A percentile compares a stretch with the other conserved stretches of the same genome.
Evolutionary conservation across 2,329 filamentous ascomycete genomes (phyloP).

Genomic region (Calonectria honghensis): DNA sequence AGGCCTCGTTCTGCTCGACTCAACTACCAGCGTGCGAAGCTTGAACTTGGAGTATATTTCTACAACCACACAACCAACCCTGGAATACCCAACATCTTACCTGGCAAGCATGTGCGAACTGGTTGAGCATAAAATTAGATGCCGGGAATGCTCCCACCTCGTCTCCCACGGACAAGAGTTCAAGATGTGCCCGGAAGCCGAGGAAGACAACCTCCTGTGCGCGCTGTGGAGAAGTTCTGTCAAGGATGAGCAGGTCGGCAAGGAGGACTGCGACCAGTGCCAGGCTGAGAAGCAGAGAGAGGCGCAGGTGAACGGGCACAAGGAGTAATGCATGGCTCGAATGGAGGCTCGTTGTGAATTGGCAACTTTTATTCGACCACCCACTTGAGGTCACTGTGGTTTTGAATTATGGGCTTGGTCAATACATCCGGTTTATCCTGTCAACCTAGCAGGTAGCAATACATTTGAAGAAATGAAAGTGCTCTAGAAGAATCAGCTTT

Average conservation of each 20-base stretch:
- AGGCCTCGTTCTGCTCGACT: no score
- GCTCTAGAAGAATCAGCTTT: not conserved
- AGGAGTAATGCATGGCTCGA: not conserved
- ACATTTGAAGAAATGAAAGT: not conserved
- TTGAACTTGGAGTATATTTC: not conserved
- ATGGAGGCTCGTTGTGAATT: not conserved
- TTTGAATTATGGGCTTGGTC: not conserved
- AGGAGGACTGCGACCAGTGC: not conserved
- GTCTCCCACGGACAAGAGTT: not conserved
- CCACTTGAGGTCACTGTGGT: no score
- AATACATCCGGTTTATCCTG: not conserved
- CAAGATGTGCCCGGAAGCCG: not conserved
- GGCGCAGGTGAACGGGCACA: not conserved
- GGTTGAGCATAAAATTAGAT: not conserved
- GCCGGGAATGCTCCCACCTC: not conserved
- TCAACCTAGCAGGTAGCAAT: not conserved
- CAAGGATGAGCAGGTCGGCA: not conserved
- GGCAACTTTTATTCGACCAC: not conserved
- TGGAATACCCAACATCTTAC: not conserved
- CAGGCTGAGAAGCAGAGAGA: not conserved
- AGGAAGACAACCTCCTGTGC: not conserved
- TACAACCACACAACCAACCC: not conserved
- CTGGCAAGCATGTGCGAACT: not conserved
- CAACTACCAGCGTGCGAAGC: no score
- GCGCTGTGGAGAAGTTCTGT: not conserved